Evolutionary conservation across 257 asterid species (phyloP).

Genomic region (Salvia splendens): DNA sequence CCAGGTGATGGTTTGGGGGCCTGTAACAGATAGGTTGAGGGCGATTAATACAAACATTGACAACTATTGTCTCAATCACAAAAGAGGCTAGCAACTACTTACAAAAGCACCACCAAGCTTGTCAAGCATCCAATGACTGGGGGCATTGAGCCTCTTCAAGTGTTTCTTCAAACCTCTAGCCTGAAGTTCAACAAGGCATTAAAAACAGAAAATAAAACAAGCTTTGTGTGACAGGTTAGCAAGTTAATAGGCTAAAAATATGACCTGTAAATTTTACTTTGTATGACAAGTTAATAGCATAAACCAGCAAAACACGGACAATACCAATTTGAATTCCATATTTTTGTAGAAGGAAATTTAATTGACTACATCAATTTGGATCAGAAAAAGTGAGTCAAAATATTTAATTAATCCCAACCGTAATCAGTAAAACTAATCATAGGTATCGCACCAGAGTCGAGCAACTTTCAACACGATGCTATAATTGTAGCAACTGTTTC

Average conservation of each 20-base stretch:
- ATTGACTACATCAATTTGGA: not conserved
- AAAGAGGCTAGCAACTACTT: slow-evolving; percentile 16
- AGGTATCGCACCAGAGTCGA: not conserved
- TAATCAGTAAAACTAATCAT: not conserved
- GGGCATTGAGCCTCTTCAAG: slow-evolving; percentile 54
- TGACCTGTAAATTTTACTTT: not conserved
- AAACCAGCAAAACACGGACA: not conserved
- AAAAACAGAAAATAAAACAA: not conserved
- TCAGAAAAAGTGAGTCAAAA: not conserved
- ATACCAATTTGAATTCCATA: not conserved
- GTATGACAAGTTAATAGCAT: not conserved
- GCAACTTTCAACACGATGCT: not conserved
- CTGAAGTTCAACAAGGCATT: slow-evolving; percentile 24
- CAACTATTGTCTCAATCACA: too few species aligned
- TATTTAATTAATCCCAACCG: not conserved
- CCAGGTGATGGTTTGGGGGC: slow-evolving; percentile 54
- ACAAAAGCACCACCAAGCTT: slow-evolving; percentile 55
- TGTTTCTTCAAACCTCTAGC: slow-evolving; percentile 52
- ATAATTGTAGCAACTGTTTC: not conserved
- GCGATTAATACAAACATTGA: not conserved
- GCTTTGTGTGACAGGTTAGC: not conserved
- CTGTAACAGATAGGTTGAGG: slow-evolving; percentile 18
- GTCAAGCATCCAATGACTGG: slow-evolving; percentile 49
- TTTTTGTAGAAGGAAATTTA: too few species aligned
- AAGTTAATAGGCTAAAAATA: too few species aligned